Base-by-base conservation (phyloP, 1,284 basidiomycete species). In the Gymnopus androsaceus region DNA sequence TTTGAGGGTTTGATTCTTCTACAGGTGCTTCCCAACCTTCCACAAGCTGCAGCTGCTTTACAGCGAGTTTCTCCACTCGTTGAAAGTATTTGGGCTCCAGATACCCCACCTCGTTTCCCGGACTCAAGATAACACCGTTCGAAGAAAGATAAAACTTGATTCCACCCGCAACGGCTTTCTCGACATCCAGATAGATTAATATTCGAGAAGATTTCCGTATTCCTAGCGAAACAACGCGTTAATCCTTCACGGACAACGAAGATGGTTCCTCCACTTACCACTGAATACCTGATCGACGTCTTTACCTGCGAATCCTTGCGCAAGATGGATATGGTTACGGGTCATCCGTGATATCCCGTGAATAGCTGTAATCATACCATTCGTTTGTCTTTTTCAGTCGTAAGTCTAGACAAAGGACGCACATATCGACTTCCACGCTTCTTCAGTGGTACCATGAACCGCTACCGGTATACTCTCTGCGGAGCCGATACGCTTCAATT, bases 311-410 rank as follows among this genome's bases (percentile, higher is more conserved):
- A 81, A 70, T 38, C 83, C 79, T 63, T 83, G 79, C 0, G 88
- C 88, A 21, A 90, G 75, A 64, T 91, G 88, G 50, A 91, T 84
- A 63, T 91, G 87, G 56, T 87, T 88, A 11, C 89, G 76, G 15
- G 66, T 71, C 88, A 90, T 90, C 51, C 74, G 78, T 30, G 80
- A 84, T 3, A 91, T 71, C 0, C 88, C 88, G 58, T 84, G 70
- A 34, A 69, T 65, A 56, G 77, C 78, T 85, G 60, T 15, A 47
- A 49, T 51, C 46, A 37, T 17, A 8, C 15, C 17, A 19, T 14
- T 21, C 21, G n/a, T 38, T 8, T 25, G 19, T 36, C 11, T 3
- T 45, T 23, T 33, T 34, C 31, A 15, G 37, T 3, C 7, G 27
- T 34, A n/a, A 21, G 7, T 19, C n/a, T 4, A 41, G 28, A 42